Percentiles rank a stretch among this genome's conserved stretches.
Conservation (phyloP, 306 rosid species). For the Cicer pinnatifidum region DNA sequence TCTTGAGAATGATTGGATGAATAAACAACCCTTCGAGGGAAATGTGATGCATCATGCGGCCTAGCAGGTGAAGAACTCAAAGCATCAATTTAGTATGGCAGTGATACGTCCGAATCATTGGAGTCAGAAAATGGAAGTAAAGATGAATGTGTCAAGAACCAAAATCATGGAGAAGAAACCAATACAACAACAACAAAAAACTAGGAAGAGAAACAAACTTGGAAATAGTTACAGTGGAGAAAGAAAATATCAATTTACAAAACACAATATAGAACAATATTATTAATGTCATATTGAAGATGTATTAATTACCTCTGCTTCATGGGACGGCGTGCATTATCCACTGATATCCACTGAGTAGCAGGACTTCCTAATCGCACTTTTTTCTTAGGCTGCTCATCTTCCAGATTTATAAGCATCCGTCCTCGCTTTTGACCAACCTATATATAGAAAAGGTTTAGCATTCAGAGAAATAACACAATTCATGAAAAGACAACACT, state of each 20-base stretch:
- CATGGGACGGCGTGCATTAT: constrained; percentile 94
- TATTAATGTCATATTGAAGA: constrained; percentile 13
- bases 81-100: not conserved
- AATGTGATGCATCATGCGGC: not conserved
- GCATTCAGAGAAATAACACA: constrained; percentile 31
- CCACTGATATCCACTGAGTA: constrained; percentile 93
- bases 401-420: constrained; percentile 77
- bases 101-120: not conserved
- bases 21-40: constrained; percentile 5
- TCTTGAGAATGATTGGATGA: not conserved
- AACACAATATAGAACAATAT: constrained; percentile 8
- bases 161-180: constrained; percentile 21
- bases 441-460: constrained; percentile 49
- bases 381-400: constrained; percentile 95
- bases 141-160: constrained; percentile 4
- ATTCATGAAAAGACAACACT: not conserved
- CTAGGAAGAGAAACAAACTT: constrained; percentile 2
- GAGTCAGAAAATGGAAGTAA: constrained; percentile 11
- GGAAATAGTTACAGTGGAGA: not conserved
- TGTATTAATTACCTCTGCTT: constrained; percentile 76
- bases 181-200: not conserved
- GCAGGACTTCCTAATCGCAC: constrained; percentile 90
- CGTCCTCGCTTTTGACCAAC: constrained; percentile 92
- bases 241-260: constrained; percentile 16
- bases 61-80: too few relatives aligned